Base-by-base conservation (phyloP, 108 stramenopile genomes). In the Fragilariopsis cylindrus region DNA sequence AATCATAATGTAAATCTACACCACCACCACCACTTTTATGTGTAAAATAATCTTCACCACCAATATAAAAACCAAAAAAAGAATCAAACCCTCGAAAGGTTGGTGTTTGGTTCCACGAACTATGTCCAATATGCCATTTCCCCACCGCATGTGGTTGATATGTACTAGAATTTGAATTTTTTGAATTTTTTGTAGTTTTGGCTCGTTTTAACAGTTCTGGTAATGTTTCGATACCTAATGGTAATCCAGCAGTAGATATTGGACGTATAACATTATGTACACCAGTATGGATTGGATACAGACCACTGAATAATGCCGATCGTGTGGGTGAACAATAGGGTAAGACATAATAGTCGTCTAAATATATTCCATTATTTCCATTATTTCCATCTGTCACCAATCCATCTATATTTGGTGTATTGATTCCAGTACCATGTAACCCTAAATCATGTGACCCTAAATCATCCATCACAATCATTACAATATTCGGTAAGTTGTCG, bases 71-170 rank as follows among this genome's bases (percentile, higher is more conserved):
- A 12, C 89, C 89, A 64, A 71, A 80, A 65, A 81, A 90, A 9
- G 66, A 45, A 39, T 88, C 84, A 74, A 90, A 90, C 7, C 90
- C 90, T 11, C 90, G 85, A 62, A 62, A 73, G 13, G 84, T 82
- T 4, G 90, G 90, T 7, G 82, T 70, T 39, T 84, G 67, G 11
- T 73, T 46, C 57, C 54, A 58, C 8, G 48, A 70, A 46, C 82
- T 72, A 55, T 79, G 72, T 5, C 89, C 89, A 53, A 85, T 9
- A 70, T 89, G 88, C 88, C 88, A 89, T 70, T 90, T 90, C 3
- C 89, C 90, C 3, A 88, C 66, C 18, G 82, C 81, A 74, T 85
- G 72, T 4, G 81, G 87, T 4, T 62, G 48, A 69, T 91, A 91
- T 16, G 13, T 60, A 60, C 0, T 30, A 41, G 5, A 43, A 9